Base-by-base conservation (phyloP, 306 rosid genomes). In the Arachis hypogaea region DNA sequence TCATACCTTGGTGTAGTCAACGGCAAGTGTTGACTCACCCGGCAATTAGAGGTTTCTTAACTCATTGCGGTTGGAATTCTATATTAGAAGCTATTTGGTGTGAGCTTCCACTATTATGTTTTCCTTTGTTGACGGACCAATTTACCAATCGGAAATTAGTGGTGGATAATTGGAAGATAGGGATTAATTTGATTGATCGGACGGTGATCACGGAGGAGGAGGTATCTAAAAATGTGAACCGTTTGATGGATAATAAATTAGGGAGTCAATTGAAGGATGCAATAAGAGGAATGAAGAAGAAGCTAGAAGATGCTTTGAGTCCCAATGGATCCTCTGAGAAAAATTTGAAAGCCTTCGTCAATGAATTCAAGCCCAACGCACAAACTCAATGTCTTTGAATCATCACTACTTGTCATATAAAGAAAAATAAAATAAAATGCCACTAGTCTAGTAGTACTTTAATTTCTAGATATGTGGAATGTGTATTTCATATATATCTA, bases 41-140 rank as follows among this genome's bases (percentile, higher is more conserved):
- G 0, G 85, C 88, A 0, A 52, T 85, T 22, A 82, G 90, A 72
- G 88, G 92, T 29, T 87, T 89, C 66, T 73, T 85, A 42, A 77
- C 88, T 5, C 88, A 86, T 41, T 89, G 92, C 11, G 94, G 91
- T 2, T 86, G 92, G 95, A 89, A 89, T 41, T 86, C 92, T 0
- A 81, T 86, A 36, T 30, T 89, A 40, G 92, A 87, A 56, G 80
- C 87, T 9, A 56, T 87, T 30, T 85, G 95, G 90, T 80, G 82
- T 5, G 43, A 63, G 33, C 78, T 83, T 8, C 88, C 95, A 2
- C 18, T 87, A 5, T 14, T 89, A 49, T 89, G 95, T 55, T 89
- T 81, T 50, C 88, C 95, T 7, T 30, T 86, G 12, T 66, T 68
- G n/a, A 85, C 87, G 0, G 92, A 89, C 67, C 95, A 86, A n/a